These are phyloP conservation scores for Blastocrithidia nonstop DNA, from an alignment of 208 protist species.

Conservation along the genomic window DNA sequence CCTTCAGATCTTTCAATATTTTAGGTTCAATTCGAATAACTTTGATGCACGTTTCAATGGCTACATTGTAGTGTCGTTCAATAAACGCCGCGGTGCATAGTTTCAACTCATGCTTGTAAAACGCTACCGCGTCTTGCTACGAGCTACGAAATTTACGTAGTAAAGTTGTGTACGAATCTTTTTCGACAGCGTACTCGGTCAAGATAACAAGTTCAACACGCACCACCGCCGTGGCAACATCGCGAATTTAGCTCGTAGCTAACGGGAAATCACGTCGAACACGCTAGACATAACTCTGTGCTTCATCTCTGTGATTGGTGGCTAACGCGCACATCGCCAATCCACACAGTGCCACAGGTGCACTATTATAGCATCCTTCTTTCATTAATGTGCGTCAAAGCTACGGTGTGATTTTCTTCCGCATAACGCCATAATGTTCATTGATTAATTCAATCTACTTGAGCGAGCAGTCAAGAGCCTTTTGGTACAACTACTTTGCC, in stretches of 20 bases:
- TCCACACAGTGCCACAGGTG: constrained; percentile 59
- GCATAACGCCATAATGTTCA: constrained; percentile 27
- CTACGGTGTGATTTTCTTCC: constrained; percentile 60
- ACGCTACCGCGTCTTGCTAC: constrained; percentile 28
- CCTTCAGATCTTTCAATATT: constrained; percentile 53
- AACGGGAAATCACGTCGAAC: constrained; percentile 59
- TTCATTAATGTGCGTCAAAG: constrained; percentile 50
- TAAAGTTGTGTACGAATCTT: constrained; percentile 60
- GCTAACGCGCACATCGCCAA: constrained; percentile 67
- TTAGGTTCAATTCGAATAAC: constrained; percentile 67
- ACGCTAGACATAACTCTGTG: constrained; percentile 14
- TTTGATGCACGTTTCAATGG: constrained; percentile 57
- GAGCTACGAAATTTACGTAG: constrained; percentile 54
- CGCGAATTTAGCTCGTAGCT: constrained; percentile 44
- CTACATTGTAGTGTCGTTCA: constrained; percentile 34
- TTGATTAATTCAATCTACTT: constrained; percentile 37
- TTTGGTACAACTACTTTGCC: constrained; percentile 46
- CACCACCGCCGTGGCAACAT: constrained; percentile 60
- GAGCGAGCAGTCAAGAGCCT: constrained; percentile 31
- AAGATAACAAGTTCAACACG: constrained; percentile 68
- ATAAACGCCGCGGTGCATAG: constrained; percentile 54
- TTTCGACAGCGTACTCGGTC: constrained; percentile 45
- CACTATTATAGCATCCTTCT: constrained; percentile 67
- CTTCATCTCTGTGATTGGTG: constrained; percentile 21
- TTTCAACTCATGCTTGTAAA: constrained; percentile 64